phyloP scores from a whole-genome alignment of 768 basidiomycete genomes.

The Termitomyces sp. region DNA sequence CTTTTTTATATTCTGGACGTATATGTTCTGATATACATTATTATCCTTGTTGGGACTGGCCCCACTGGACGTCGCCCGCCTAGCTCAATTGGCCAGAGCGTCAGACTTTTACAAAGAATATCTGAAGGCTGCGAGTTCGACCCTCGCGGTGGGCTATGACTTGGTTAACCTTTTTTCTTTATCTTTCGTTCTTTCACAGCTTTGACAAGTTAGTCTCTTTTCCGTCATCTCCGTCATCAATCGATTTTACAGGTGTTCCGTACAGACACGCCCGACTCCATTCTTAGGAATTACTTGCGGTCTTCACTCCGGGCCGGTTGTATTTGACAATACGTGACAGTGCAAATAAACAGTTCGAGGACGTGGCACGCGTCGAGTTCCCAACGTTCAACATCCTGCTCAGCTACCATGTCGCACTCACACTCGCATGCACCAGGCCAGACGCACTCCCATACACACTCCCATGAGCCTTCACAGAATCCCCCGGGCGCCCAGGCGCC shows the following conservation, averaged over 20 bases:
- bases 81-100: conserved; percentile 65
- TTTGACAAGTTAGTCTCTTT: neutral
- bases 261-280: too few species aligned
- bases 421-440: conserved; percentile 60
- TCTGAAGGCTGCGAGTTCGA: conserved; percentile 87
- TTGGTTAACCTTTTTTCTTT: too few species aligned
- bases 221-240: too few species aligned
- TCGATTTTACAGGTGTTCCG: too few species aligned
- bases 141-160: conserved; percentile 38
- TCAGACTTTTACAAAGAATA: conserved; percentile 47
- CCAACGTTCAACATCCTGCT: neutral
- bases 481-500: conserved; percentile 43
- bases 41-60: too few species aligned
- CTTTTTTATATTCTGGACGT: too few species aligned
- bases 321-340: neutral
- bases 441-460: conserved; percentile 35
- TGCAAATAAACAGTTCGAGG: conserved; percentile 7
- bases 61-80: conserved; percentile 29
- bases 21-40: too few species aligned
- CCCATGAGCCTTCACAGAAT: conserved; percentile 28
- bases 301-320: conserved; percentile 1
- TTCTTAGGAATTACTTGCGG: too few species aligned
- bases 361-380: conserved; percentile 11
- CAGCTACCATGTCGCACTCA: conserved; percentile 53
- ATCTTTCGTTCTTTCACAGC: too few species aligned